These are phyloP conservation scores for Euphorbia pulcherrima DNA, from an alignment of 345 rosid genomes.

Conservation along the genomic window DNA sequence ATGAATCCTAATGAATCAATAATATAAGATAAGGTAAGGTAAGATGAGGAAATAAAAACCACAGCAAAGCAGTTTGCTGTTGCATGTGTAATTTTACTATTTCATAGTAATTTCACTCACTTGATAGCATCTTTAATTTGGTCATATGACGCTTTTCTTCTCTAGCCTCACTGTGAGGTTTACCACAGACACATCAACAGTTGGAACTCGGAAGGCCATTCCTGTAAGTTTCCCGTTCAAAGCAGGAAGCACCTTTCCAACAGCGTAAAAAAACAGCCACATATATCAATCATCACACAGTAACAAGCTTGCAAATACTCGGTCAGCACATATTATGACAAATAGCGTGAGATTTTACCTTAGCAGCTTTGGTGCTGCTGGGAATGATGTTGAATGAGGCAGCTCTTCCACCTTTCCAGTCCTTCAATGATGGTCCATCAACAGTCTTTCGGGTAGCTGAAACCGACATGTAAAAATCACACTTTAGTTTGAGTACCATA, in stretches of 20 bases:
- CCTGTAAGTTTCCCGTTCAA: conserved; percentile 30
- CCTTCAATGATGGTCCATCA: conserved; percentile 33
- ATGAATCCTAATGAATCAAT: not conserved
- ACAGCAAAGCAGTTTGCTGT: not conserved
- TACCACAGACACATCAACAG: conserved; percentile 31
- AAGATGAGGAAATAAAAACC: not conserved
- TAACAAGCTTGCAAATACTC: not conserved
- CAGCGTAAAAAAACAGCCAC: conserved; percentile 18
- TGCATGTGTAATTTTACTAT: not conserved
- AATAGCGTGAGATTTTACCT: conserved; percentile 13
- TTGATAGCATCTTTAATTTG: conserved; percentile 29
- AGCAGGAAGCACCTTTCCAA: conserved; percentile 31
- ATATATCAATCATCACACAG: not conserved
- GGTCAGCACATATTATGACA: not conserved
- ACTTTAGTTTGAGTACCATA: not conserved
- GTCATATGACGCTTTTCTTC: conserved; percentile 22
- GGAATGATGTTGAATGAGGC: conserved; percentile 34
- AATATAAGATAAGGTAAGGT: not conserved
- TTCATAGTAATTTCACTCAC: conserved; percentile 9
- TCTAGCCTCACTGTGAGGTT: conserved; percentile 28
- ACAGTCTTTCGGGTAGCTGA: conserved; percentile 35
- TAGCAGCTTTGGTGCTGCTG: conserved; percentile 35
- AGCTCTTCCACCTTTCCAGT: conserved; percentile 36
- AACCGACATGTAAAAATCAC: not conserved
- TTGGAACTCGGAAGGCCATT: conserved; percentile 34